These are phyloP conservation scores for Euphorbia corollata DNA, from an alignment of 441 rosid species.

Conservation along the genomic window DNA sequence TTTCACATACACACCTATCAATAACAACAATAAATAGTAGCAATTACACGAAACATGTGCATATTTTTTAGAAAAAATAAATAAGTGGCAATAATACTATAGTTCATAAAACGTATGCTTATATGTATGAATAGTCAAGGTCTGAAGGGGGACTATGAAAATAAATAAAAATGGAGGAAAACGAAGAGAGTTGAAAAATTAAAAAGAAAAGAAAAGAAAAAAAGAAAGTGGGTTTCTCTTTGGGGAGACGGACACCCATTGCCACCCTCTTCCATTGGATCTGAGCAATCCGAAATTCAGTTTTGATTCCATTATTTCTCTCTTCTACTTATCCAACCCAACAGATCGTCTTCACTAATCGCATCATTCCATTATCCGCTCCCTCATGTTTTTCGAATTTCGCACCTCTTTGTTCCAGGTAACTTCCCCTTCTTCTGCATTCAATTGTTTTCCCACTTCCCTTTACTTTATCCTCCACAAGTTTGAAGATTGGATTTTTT, in stretches of 20 bases:
- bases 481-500: not conserved
- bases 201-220: not conserved
- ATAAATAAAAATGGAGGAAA: not conserved
- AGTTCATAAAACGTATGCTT: no score
- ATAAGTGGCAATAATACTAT: no score
- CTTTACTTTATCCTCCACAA: not conserved
- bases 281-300: not conserved
- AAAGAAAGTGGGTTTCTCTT: slow-evolving; percentile 13
- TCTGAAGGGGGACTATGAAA: not conserved
- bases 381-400: not conserved
- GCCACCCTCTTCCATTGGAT: slow-evolving; percentile 9
- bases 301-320: not conserved
- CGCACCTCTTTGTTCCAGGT: not conserved
- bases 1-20: no score
- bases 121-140: not conserved
- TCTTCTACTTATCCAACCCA: no score
- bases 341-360: slow-evolving; percentile 2
- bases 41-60: no score
- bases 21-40: no score
- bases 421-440: slow-evolving; percentile 1
- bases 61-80: no score
- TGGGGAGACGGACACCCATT: slow-evolving; percentile 2
- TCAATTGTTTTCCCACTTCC: not conserved
- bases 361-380: not conserved
- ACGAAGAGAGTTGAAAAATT: no score